These are phyloP conservation scores for Flaveria bidentis DNA, from an alignment of 129 eudicot species.

Conservation along the genomic window DNA sequence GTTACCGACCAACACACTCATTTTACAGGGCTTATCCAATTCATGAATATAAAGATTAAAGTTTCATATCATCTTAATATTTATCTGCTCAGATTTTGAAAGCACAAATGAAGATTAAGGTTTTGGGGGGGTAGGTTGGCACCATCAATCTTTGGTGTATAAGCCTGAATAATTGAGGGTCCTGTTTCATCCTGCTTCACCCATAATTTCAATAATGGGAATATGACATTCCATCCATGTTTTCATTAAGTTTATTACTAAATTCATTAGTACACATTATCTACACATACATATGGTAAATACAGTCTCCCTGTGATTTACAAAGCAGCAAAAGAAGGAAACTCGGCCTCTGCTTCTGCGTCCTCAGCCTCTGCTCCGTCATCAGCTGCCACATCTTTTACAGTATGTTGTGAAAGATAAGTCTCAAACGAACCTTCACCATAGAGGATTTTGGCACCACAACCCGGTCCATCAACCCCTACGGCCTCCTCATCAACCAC, in stretches of 20 bases:
- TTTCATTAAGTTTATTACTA: conserved; percentile 26
- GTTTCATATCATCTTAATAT: background rate
- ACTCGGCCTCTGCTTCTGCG: conserved; percentile 67
- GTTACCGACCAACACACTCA: too few species aligned
- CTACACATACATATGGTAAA: conserved; percentile 37
- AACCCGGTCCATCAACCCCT: conserved; percentile 53
- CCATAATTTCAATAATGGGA: background rate
- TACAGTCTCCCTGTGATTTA: conserved; percentile 38
- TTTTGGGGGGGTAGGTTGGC: background rate
- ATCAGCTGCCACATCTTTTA: conserved; percentile 47
- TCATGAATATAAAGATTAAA: background rate
- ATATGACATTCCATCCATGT: background rate
- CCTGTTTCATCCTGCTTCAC: background rate
- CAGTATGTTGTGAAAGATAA: conserved; percentile 46
- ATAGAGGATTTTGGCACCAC: conserved; percentile 88
- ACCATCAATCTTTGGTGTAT: background rate
- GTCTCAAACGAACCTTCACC: conserved; percentile 81
- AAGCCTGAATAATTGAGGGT: background rate
- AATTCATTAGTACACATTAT: conserved; percentile 32
- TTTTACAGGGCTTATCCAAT: background rate
- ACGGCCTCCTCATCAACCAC: conserved; percentile 89
- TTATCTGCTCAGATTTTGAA: background rate
- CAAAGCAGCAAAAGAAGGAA: conserved; percentile 86
- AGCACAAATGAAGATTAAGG: background rate
- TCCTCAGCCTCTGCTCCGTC: conserved; percentile 66